These are phyloP conservation scores for Aegilops umbellulata DNA, from an alignment of 176 grass and related monocot species.

Conservation along the genomic window DNA sequence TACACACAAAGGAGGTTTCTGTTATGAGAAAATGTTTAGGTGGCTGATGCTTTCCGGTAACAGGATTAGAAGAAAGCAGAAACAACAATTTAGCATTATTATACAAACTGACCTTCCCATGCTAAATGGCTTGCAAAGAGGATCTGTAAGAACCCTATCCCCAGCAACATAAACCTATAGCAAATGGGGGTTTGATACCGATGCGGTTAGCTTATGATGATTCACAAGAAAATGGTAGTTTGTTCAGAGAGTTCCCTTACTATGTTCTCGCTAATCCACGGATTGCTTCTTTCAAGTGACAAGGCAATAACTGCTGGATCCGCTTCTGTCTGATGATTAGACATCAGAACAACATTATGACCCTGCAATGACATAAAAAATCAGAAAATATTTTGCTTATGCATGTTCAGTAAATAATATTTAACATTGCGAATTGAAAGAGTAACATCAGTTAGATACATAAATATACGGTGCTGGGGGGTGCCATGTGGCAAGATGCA, in stretches of 20 bases:
- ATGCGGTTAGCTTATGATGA: constrained; percentile 25
- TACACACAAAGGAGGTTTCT: constrained; percentile 97
- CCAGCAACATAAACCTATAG: constrained; percentile 90
- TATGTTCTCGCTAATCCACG: constrained; percentile 81
- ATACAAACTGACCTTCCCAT: constrained; percentile 79
- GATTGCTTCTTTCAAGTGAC: constrained; percentile 74
- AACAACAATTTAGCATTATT: constrained; percentile 2
- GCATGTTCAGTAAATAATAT: constrained; percentile 5
- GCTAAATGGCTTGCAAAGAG: constrained; percentile 97
- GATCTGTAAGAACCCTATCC: constrained; percentile 89
- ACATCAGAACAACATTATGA: constrained; percentile 98
- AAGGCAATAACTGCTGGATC: constrained; percentile 88
- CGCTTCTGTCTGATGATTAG: constrained; percentile 96
- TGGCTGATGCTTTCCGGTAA: background rate
- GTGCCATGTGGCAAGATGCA: background rate
- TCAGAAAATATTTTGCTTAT: background rate
- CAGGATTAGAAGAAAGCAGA: constrained; percentile 17
- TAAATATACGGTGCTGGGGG: background rate
- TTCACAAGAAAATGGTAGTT: constrained; percentile 18
- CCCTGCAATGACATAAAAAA: constrained; percentile 57
- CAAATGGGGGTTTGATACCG: constrained; percentile 12
- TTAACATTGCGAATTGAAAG: background rate
- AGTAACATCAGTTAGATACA: constrained; percentile 9
- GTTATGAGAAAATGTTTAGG: constrained; percentile 41
- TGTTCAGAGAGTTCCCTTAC: constrained; percentile 50